Evolutionary conservation across 192 early-diverging fungal species (phyloP).

Genomic region (Cladochytrium replicatum): DNA sequence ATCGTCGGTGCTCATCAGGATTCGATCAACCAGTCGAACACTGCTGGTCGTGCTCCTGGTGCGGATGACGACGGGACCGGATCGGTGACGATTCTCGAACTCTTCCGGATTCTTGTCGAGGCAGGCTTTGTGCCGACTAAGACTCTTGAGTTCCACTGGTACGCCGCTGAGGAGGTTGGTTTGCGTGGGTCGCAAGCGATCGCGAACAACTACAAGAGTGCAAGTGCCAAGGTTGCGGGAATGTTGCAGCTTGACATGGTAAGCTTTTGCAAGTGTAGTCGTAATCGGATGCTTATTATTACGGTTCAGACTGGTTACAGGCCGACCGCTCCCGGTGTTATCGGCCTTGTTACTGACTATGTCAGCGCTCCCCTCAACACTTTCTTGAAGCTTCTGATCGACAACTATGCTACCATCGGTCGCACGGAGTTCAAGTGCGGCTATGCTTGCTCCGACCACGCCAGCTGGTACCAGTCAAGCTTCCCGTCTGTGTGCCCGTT

Average conservation of each 20-base stretch:
- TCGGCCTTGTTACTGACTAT: constrained; percentile 78
- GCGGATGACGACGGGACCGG: constrained; percentile 90
- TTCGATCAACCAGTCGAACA: constrained; percentile 75
- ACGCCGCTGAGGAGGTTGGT: constrained; percentile 78
- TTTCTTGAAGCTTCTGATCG: constrained; percentile 46
- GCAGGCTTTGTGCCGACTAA: constrained; percentile 57
- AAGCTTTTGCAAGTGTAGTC: constrained; percentile 21
- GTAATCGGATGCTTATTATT: constrained; percentile 39
- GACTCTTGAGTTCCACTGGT: constrained; percentile 95
- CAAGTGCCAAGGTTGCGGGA: constrained; percentile 4
- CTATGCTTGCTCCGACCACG: constrained; percentile 78
- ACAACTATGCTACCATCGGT: constrained; percentile 56
- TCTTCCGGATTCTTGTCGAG: constrained; percentile 61
- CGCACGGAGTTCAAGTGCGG: constrained; percentile 72
- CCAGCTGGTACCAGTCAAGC: constrained; percentile 80
- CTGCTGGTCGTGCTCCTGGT: constrained; percentile 68
- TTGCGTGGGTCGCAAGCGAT: constrained; percentile 62
- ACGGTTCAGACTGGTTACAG: constrained; percentile 81
- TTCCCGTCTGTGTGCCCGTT: constrained; percentile 74
- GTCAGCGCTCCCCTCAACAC: constrained; percentile 46
- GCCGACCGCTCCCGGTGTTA: constrained; percentile 25
- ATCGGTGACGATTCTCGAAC: constrained; percentile 79
- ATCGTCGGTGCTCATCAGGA: constrained; percentile 89
- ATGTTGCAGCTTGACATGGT: constrained; percentile 15
- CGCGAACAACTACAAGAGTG: constrained; percentile 14